Evolutionary conservation across 1,284 basidiomycete species (phyloP).

Genomic region (Cutaneotrichosporon sp.): DNA sequence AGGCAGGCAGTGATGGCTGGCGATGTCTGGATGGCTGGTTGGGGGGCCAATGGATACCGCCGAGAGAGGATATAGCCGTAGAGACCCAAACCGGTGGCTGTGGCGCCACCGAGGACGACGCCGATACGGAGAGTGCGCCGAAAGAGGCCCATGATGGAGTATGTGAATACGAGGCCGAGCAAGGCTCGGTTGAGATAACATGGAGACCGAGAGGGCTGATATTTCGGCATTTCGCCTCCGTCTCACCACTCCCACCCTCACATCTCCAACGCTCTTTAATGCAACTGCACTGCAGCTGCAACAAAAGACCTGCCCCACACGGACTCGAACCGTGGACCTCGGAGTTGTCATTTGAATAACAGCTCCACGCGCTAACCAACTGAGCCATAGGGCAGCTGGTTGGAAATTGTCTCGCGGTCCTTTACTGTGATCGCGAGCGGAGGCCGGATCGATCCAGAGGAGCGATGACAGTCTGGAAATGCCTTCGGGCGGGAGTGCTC

Average conservation of each 20-base stretch:
- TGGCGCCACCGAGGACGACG: background rate
- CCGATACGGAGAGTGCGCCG: background rate
- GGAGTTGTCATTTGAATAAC: background rate
- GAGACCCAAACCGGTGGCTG: background rate
- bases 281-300: too few species aligned
- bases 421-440: background rate
- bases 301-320: slow-evolving; percentile 2
- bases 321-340: slow-evolving; percentile 3
- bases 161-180: too few species aligned
- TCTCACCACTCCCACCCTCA: too few species aligned
- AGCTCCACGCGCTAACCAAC: slow-evolving; percentile 2
- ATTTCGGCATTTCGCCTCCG: too few species aligned
- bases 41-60: background rate
- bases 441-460: too few species aligned
- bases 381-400: slow-evolving; percentile 1
- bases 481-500: too few species aligned
- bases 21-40: background rate
- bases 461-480: too few species aligned
- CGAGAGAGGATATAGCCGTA: background rate
- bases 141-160: background rate
- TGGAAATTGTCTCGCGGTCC: background rate
- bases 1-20: background rate
- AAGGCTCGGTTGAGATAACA: too few species aligned
- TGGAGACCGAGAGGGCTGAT: too few species aligned
- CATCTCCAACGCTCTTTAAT: background rate